Percentiles rank a stretch among this genome's conserved stretches.
These are phyloP conservation scores for Atractiella rhizophila DNA, from an alignment of 768 basidiomycete genomes.

Conservation along the genomic window DNA sequence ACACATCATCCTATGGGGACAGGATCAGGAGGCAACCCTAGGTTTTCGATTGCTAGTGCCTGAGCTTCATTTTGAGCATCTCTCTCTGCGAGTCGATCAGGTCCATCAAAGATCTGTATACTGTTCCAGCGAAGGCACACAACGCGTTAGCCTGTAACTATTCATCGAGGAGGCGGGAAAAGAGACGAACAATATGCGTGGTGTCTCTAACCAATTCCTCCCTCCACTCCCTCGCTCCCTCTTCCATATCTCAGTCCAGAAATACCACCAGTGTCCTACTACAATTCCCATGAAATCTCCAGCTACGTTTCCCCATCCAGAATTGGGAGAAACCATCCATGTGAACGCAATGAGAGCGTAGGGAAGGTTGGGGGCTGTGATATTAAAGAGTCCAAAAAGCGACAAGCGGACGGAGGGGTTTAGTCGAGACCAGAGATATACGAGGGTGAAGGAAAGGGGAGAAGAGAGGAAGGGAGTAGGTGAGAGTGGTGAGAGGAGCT, in stretches of 20 bases:
- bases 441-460: conserved; percentile 32
- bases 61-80: too few species aligned
- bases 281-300: conserved; percentile 61
- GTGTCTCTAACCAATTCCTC: conserved; percentile 14
- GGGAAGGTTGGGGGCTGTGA: conserved; percentile 85
- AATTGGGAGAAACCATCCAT: conserved; percentile 16
- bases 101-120: too few species aligned
- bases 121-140: too few species aligned
- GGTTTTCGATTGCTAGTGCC: too few species aligned
- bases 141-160: too few species aligned
- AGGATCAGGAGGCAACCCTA: too few species aligned
- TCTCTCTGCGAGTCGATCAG: too few species aligned
- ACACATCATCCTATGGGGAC: too few species aligned
- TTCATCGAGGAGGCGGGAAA: too few species aligned
- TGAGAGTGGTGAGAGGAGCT: conserved; percentile 14
- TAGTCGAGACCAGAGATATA: conserved; percentile 86
- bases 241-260: conserved; percentile 14
- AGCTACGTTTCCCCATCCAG: conserved; percentile 47
- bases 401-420: conserved; percentile 91
- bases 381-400: conserved; percentile 77
- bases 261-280: conserved; percentile 47
- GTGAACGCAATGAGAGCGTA: conserved; percentile 69
- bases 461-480: conserved; percentile 36
- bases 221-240: conserved; percentile 12
- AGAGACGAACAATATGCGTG: conserved; percentile 7